Percentiles rank a stretch among this genome's conserved stretches.
phyloP scores from a whole-genome alignment of 2,329 filamentous ascomycete species.

The Pseudopyricularia javanii region DNA sequence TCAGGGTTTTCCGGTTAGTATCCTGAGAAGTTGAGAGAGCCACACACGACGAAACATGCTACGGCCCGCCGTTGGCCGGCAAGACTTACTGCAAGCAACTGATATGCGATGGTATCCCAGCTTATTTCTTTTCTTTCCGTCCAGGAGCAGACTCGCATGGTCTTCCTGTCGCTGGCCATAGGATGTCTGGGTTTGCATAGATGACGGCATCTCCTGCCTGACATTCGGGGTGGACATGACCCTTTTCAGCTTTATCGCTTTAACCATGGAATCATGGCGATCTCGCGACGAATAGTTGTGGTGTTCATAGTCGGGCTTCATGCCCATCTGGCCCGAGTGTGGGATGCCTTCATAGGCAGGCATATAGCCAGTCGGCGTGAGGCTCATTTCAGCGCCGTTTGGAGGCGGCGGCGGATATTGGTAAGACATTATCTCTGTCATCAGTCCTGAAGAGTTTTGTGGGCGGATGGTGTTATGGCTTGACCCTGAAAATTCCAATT shows the following conservation, averaged over 20 bases:
- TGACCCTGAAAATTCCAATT: slow-evolving; percentile 17
- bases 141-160: slow-evolving; percentile 20
- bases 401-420: slow-evolving; percentile 32
- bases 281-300: slow-evolving; percentile 19
- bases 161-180: slow-evolving; percentile 11
- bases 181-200: slow-evolving; percentile 3
- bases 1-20: slow-evolving; percentile 1
- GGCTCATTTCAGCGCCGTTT: slow-evolving; percentile 26
- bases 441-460: slow-evolving; percentile 15
- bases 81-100: slow-evolving; percentile 79
- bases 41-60: background rate
- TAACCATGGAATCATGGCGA: slow-evolving; percentile 23
- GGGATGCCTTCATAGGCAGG: slow-evolving; percentile 19
- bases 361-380: slow-evolving; percentile 24
- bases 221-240: slow-evolving; percentile 37
- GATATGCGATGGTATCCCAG: slow-evolving; percentile 91
- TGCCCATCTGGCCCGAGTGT: slow-evolving; percentile 17
- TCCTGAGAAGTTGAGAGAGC: background rate
- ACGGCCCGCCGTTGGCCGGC: too few relatives aligned
- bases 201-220: slow-evolving; percentile 18
- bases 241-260: slow-evolving; percentile 30
- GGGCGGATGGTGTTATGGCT: slow-evolving; percentile 15
- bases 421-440: slow-evolving; percentile 34
- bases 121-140: slow-evolving; percentile 64
- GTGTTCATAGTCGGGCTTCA: slow-evolving; percentile 16